Evolutionary conservation across 2,329 filamentous ascomycete genomes (phyloP).

Genomic region (Phialophora expanda): DNA sequence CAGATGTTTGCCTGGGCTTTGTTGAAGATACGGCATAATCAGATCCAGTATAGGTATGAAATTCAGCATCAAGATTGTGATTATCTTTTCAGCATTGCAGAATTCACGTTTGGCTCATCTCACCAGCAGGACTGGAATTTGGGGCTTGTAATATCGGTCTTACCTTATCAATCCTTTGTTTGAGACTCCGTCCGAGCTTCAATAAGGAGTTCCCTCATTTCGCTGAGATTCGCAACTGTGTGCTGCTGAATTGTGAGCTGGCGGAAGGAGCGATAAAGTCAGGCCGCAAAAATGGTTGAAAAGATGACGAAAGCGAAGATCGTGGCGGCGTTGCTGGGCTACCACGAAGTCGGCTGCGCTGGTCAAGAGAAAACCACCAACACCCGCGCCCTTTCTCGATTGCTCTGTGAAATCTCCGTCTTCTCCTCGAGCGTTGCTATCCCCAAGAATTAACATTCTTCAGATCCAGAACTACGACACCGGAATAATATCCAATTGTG

Average conservation of each 20-base stretch:
- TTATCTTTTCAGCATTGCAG: slow-evolving; percentile 35
- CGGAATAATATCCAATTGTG: not conserved
- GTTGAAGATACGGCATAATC: slow-evolving; percentile 10
- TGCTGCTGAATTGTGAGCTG: not conserved
- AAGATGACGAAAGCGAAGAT: not conserved
- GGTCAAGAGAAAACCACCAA: not conserved
- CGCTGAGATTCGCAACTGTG: not conserved
- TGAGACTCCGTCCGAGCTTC: not conserved
- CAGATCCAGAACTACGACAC: not conserved
- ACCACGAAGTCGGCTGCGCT: not conserved
- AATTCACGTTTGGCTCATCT: slow-evolving; percentile 35
- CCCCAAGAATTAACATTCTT: not conserved
- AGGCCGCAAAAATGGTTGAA: not conserved
- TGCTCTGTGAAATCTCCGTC: not conserved
- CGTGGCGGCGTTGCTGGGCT: not conserved
- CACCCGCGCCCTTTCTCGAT: not conserved
- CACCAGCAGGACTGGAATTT: slow-evolving; percentile 8
- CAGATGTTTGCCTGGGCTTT: not conserved
- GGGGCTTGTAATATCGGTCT: not conserved
- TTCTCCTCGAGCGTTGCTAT: not conserved
- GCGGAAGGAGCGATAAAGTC: not conserved
- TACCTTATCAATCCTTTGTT: not conserved
- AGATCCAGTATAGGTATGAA: slow-evolving; percentile 29
- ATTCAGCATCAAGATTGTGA: slow-evolving; percentile 29
- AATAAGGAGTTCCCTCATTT: not conserved